These are phyloP conservation scores for Millerozyma miso DNA, from an alignment of 805 yeast genomes.

Conservation along the genomic window DNA sequence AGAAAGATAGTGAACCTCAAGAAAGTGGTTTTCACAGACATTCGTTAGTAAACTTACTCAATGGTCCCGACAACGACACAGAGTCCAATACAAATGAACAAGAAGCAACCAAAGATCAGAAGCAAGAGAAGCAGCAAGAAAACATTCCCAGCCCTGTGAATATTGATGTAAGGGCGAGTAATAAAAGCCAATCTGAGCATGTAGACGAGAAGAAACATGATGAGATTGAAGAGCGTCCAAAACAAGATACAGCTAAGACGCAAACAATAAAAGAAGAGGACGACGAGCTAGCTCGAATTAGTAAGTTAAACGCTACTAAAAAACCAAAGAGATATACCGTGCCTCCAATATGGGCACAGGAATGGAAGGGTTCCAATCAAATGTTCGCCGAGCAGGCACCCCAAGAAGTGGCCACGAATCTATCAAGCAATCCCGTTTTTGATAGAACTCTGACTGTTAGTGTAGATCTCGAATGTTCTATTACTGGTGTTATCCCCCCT, in stretches of 20 bases:
- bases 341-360: constrained; percentile 84
- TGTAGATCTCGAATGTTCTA: constrained; percentile 45
- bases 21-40: constrained; percentile 18
- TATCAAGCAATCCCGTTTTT: constrained; percentile 27
- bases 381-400: neutral
- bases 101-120: constrained; percentile 7
- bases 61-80: constrained; percentile 13
- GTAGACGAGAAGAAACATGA: neutral
- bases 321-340: constrained; percentile 60
- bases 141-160: neutral
- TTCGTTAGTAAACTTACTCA: constrained; percentile 26
- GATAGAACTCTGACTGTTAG: constrained; percentile 27
- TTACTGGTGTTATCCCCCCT: constrained; percentile 72
- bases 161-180: neutral
- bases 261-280: constrained; percentile 13
- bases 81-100: constrained; percentile 1
- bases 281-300: constrained; percentile 24
- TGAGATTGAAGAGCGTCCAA: neutral
- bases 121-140: constrained; percentile 7
- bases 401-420: constrained; percentile 1
- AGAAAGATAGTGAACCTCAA: neutral
- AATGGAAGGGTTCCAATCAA: constrained; percentile 49
- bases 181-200: neutral
- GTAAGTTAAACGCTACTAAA: constrained; percentile 15
- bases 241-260: constrained; percentile 9